Evolutionary conservation across 352 stramenopile genomes (phyloP).

Genomic region (Globisporangium cylindrosporum): DNA sequence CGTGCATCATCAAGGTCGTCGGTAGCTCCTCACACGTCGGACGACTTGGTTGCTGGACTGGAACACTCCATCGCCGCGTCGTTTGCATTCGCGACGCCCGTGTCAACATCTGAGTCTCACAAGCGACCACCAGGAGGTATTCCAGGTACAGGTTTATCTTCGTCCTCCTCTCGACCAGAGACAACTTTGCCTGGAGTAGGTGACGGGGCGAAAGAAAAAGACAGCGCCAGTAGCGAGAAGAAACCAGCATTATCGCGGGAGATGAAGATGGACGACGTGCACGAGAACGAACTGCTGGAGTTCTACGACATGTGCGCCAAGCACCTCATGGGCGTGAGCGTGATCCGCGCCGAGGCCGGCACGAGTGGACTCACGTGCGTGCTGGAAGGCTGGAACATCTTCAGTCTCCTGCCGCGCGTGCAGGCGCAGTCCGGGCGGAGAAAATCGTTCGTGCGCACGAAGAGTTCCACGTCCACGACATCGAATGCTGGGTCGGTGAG

Average conservation of each 20-base stretch:
- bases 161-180: not conserved
- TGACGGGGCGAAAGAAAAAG: not conserved
- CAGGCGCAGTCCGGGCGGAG: conserved; percentile 23
- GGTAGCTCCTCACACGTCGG: not conserved
- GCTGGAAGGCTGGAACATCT: conserved; percentile 66
- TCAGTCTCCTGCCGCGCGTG: conserved; percentile 50
- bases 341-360: conserved; percentile 56
- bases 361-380: conserved; percentile 57
- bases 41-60: conserved; percentile 7
- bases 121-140: conserved; percentile 5
- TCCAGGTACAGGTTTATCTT: not conserved
- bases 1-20: conserved; percentile 16
- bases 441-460: conserved; percentile 34
- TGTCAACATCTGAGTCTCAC: conserved; percentile 18
- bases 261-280: conserved; percentile 27
- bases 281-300: conserved; percentile 52
- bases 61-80: conserved; percentile 15
- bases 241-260: conserved; percentile 6
- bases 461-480: conserved; percentile 26
- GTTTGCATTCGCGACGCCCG: conserved; percentile 23
- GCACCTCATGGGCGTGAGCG: conserved; percentile 48
- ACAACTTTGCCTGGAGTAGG: not conserved
- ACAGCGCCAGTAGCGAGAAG: conserved; percentile 1
- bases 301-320: conserved; percentile 51
- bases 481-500: conserved; percentile 6